Conservation (phyloP, 1,139 yeast species). For the Taiozyma sp. region DNA sequence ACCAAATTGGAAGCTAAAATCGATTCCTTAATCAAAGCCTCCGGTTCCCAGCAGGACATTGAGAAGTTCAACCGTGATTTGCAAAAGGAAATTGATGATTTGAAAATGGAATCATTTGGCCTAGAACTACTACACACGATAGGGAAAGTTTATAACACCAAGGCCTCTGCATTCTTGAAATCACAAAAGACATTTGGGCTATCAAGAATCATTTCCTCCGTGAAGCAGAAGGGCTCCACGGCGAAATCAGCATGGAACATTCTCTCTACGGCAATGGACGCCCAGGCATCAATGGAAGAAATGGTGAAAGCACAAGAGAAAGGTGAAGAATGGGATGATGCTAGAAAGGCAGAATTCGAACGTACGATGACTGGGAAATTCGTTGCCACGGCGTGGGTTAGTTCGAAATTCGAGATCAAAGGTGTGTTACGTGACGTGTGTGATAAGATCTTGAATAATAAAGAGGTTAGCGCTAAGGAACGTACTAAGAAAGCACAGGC, state of each 20-base stretch:
- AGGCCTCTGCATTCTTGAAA: conserved; percentile 48
- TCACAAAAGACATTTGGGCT: conserved; percentile 69
- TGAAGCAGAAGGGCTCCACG: conserved; percentile 71
- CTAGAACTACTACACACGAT: conserved; percentile 67
- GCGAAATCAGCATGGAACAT: conserved; percentile 67
- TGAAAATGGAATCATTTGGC: conserved; percentile 82
- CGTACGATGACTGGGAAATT: conserved; percentile 67
- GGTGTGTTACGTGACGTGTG: conserved; percentile 65
- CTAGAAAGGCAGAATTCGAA: conserved; percentile 58
- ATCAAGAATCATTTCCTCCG: conserved; percentile 58
- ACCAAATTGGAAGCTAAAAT: conserved; percentile 40
- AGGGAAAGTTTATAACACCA: conserved; percentile 60
- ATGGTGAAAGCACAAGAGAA: conserved; percentile 51
- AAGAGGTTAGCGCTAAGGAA: conserved; percentile 43
- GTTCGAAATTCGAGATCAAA: conserved; percentile 70
- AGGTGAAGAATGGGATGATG: conserved; percentile 43
- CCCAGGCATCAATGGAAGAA: conserved; percentile 70
- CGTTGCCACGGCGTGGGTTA: conserved; percentile 76
- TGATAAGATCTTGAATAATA: conserved; percentile 54
- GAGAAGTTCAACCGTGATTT: conserved; percentile 38
- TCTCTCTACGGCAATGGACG: conserved; percentile 67
- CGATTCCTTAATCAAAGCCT: conserved; percentile 28
- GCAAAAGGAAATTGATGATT: conserved; percentile 56
- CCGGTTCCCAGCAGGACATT: conserved; percentile 28
- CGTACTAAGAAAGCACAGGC: conserved; percentile 58